Evolutionary conservation across 2,329 filamentous ascomycete genomes (phyloP), one percentile per base, ranked within the genome.

Genomic region (Nannizzia gypsea): DNA sequence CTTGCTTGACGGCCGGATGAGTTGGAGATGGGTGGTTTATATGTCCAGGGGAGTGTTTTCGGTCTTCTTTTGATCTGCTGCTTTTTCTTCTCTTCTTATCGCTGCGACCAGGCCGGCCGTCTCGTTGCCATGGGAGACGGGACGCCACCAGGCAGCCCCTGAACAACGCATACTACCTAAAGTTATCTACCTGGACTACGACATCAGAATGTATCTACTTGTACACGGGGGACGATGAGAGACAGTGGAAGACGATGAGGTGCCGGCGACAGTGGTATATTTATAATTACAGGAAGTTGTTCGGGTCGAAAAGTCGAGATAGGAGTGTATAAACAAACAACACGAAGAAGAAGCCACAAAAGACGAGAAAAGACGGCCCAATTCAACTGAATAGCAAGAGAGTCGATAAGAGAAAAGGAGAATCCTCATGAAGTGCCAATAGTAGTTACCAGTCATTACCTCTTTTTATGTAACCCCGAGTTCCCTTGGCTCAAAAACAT

Each of bases 71-170:
- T 15, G 46, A 36, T 36, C 31, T 34, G 8, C 26, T 54, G 28
- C 20, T 54, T n/a, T n/a, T 20, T 26, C 13, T 6, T 31, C 26
- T 54, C 31, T 17, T 34, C 48, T 54, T 54, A 54, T 54, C 28
- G 50, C 17, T 26, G 15, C 15, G 17, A 6, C 44, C 20, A 26
- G 17, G 17, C 44, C 22, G 22, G 22, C 44, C 46, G 13, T 20
- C 26, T 61, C 36, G 60, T 61, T 61, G 60, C 60, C 60, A 61
- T 59, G 60, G 60, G 60, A 61, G 42, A 61, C 60, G 48, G 26
- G 31, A 8, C 38, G 17, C 22, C 22, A 54, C 38, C n/a, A 42
- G 15, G 9, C n/a, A 40, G 15, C 44, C 20, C 44, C 42, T 22
- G n/a, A 46, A 20, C 42, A 46, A 11, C 20, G 20, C 15, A 42